phyloP scores from a whole-genome alignment of 2,329 filamentous ascomycete species.

The Xylariaceae sp. region DNA sequence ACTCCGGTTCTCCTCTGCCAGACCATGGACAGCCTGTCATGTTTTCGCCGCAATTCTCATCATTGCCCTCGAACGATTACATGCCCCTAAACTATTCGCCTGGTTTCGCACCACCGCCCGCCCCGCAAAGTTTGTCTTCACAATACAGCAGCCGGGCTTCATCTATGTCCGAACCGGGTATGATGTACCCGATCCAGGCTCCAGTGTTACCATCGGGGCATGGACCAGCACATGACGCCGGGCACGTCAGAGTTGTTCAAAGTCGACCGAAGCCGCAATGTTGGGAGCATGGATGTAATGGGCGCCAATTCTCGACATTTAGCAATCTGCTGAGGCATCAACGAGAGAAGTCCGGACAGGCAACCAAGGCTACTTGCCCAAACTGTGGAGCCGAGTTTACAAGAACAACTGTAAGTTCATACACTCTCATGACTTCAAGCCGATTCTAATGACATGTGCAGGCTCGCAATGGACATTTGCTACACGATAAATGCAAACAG shows the following conservation, averaged over 20 bases:
- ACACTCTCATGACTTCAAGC: not conserved
- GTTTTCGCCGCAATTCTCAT: slow-evolving; percentile 25
- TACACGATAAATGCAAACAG: slow-evolving; percentile 90
- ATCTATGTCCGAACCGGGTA: slow-evolving; percentile 35
- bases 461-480: slow-evolving; percentile 79
- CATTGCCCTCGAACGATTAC: slow-evolving; percentile 33
- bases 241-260: slow-evolving; percentile 65
- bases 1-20: slow-evolving; percentile 40
- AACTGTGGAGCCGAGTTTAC: slow-evolving; percentile 94
- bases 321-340: slow-evolving; percentile 92
- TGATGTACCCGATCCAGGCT: slow-evolving; percentile 41
- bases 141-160: slow-evolving; percentile 39
- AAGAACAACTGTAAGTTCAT: slow-evolving; percentile 54
- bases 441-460: slow-evolving; percentile 32
- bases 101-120: slow-evolving; percentile 27
- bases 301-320: slow-evolving; percentile 91
- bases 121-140: slow-evolving; percentile 25
- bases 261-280: slow-evolving; percentile 89
- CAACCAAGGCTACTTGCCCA: slow-evolving; percentile 82
- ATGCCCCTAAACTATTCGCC: slow-evolving; percentile 41
- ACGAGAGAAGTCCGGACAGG: slow-evolving; percentile 88
- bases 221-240: slow-evolving; percentile 32
- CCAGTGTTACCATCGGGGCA: slow-evolving; percentile 32
- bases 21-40: slow-evolving; percentile 32
- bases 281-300: slow-evolving; percentile 96